phyloP scores from a whole-genome alignment of 2,329 filamentous ascomycete species.

The Microcera coccophila region DNA sequence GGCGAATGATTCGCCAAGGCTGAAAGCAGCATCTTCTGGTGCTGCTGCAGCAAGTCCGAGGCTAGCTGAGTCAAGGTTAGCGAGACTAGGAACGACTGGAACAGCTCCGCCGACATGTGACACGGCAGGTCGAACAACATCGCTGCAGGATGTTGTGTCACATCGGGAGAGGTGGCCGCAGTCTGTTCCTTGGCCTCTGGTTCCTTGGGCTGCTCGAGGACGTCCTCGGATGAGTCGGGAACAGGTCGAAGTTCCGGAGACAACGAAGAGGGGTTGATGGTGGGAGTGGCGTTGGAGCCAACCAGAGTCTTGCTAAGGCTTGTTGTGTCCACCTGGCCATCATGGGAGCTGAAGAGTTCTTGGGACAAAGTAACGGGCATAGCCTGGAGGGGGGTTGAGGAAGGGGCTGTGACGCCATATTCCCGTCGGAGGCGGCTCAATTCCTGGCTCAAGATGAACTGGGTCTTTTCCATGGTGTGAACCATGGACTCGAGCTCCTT shows the following conservation, averaged over 20 bases:
- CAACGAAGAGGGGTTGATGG: slow-evolving; percentile 59
- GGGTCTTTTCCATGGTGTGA: slow-evolving; percentile 54
- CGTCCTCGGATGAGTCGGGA: slow-evolving; percentile 37
- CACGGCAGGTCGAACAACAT: slow-evolving; percentile 99
- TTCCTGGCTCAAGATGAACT: slow-evolving; percentile 47
- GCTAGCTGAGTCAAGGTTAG: slow-evolving; percentile 37
- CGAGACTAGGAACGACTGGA: slow-evolving; percentile 43
- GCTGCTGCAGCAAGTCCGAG: slow-evolving; percentile 48
- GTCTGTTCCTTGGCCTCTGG: slow-evolving; percentile 24
- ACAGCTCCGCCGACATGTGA: slow-evolving; percentile 81
- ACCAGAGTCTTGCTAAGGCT: slow-evolving; percentile 38
- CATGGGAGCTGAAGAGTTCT: slow-evolving; percentile 52
- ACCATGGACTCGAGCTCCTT: slow-evolving; percentile 64
- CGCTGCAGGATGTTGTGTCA: slow-evolving; percentile 99
- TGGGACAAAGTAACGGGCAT: slow-evolving; percentile 56
- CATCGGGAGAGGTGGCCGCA: slow-evolving; percentile 62
- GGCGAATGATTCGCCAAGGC: slow-evolving; percentile 69
- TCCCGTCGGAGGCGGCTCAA: slow-evolving; percentile 46
- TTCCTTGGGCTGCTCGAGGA: slow-evolving; percentile 26
- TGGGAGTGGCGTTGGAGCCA: slow-evolving; percentile 42
- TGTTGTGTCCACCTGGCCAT: slow-evolving; percentile 31
- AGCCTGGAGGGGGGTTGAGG: slow-evolving; percentile 39
- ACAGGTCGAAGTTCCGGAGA: slow-evolving; percentile 55
- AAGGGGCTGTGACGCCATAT: slow-evolving; percentile 39
- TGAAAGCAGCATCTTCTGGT: slow-evolving; percentile 60